A percentile compares a stretch with the other conserved stretches of the same genome.
Conservation (phyloP, 768 basidiomycete species). For the Lactarius pseudohatsudake region DNA sequence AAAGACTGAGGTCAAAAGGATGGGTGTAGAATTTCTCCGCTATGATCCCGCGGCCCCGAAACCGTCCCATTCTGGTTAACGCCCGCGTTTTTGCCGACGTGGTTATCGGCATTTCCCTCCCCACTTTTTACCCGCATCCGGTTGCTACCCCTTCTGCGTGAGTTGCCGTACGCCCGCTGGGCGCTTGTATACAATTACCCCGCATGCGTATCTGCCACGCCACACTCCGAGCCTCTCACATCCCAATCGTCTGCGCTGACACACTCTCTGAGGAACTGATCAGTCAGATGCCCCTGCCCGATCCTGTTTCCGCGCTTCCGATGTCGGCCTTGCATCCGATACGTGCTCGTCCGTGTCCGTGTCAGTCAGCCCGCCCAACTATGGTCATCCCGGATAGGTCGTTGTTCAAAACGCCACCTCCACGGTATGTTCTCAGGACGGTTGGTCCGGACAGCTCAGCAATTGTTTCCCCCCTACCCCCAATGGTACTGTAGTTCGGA, state of each 20-base stretch:
- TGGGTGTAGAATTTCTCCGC: slow-evolving; percentile 3
- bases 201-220: slow-evolving; percentile 23
- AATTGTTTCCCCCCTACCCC: neutral
- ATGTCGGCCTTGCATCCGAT: slow-evolving; percentile 18
- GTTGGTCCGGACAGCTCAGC: neutral
- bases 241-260: slow-evolving; percentile 20
- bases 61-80: neutral
- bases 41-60: slow-evolving; percentile 10
- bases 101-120: slow-evolving; percentile 15
- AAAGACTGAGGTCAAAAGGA: slow-evolving; percentile 1
- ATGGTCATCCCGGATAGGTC: neutral
- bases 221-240: slow-evolving; percentile 26
- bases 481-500: neutral
- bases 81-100: neutral
- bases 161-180: slow-evolving; percentile 19
- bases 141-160: slow-evolving; percentile 13
- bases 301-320: slow-evolving; percentile 2
- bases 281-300: slow-evolving; percentile 20
- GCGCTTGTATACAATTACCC: slow-evolving; percentile 22
- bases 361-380: neutral
- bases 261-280: slow-evolving; percentile 5
- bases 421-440: neutral
- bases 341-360: neutral
- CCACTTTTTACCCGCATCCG: slow-evolving; percentile 7
- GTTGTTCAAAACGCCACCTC: neutral